Evolutionary conservation across 163 green algal species (phyloP), one percentile per base, ranked within the genome.

Genomic region (Volvox carteri): DNA sequence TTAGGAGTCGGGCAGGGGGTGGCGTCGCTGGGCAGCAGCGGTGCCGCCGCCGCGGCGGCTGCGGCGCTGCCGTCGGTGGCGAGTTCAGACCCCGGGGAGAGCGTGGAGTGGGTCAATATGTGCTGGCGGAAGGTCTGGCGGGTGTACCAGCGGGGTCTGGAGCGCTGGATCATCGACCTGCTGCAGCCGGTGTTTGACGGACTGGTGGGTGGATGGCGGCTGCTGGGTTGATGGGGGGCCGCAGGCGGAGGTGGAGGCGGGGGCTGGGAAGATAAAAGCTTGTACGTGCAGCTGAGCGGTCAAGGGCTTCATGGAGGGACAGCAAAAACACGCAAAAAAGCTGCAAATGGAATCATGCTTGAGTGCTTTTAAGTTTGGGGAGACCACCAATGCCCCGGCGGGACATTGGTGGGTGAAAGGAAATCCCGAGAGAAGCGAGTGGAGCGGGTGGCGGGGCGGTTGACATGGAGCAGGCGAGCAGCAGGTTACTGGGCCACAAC

Each of bases 61-160:
- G 21, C 42, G 25, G 46, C 25, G 46, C 48, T 73, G 77, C 33
- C 52, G 50, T 35, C 54, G 56, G 5, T 52, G 77, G 41, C 73
- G 0, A 73, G 44, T 9, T 23, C 73, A 3, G 85, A 83, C 30
- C 44, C 72, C 6, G 95, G 93, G 14, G 97, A 99, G 91, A 91
- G 90, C 23, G 96, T 99, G 62, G 97, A 99, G 90, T 99, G 97
- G 97, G 94, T 99, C 60, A 99, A 99, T 93, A 98, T 98, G 97
- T 98, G 96, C 88, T 96, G 94, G 91, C 93, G 97, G 33, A 99
- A 99, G 94, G 95, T 97, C 23, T 99, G 97, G 97, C 93, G 97
- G 4, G 96, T 99, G 35, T 99, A 98, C 86, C 97, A 98, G 91
- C 92, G 96, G 0, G 97, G 97, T 23, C 90, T 99, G 84, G 97